Evolutionary conservation across 331 rosid genomes (phyloP).

Genomic region (Rosa hybrid): DNA sequence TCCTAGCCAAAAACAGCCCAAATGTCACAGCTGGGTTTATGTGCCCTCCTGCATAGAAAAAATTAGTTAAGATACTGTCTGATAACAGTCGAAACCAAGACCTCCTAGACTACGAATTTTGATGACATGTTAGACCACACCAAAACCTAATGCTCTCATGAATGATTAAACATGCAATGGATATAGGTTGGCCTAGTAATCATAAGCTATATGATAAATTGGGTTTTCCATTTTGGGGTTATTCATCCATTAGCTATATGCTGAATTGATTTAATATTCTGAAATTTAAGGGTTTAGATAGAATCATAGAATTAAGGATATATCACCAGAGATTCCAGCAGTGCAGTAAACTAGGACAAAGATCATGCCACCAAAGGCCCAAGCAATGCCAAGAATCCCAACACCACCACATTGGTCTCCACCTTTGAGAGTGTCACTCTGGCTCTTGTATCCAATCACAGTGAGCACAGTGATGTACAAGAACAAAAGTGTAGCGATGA

Average conservation of each 20-base stretch:
- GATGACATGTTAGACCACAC: too few species aligned
- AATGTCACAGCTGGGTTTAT: constrained; percentile 91
- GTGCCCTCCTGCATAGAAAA: constrained; percentile 61
- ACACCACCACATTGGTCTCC: constrained; percentile 57
- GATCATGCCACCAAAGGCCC: constrained; percentile 97
- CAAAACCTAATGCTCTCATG: too few species aligned
- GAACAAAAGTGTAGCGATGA: constrained; percentile 85
- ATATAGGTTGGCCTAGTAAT: too few species aligned
- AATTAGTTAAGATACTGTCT: too few species aligned
- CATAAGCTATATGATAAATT: too few species aligned
- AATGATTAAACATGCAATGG: too few species aligned
- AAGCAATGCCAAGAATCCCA: constrained; percentile 78
- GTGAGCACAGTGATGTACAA: constrained; percentile 70
- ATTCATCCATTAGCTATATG: too few species aligned
- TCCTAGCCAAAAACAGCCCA: constrained; percentile 68
- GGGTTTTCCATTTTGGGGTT: too few species aligned
- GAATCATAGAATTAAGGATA: background rate
- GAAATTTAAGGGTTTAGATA: too few species aligned
- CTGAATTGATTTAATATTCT: too few species aligned
- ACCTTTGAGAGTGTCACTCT: constrained; percentile 9
- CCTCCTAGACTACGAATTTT: too few species aligned
- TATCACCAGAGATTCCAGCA: constrained; percentile 77
- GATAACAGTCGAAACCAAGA: background rate
- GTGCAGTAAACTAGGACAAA: constrained; percentile 90
- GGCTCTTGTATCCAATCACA: constrained; percentile 73